Evolutionary conservation across 192 early-diverging fungal genomes (phyloP), one percentile per base, ranked within the genome.

Genomic region (Podila minutissima): DNA sequence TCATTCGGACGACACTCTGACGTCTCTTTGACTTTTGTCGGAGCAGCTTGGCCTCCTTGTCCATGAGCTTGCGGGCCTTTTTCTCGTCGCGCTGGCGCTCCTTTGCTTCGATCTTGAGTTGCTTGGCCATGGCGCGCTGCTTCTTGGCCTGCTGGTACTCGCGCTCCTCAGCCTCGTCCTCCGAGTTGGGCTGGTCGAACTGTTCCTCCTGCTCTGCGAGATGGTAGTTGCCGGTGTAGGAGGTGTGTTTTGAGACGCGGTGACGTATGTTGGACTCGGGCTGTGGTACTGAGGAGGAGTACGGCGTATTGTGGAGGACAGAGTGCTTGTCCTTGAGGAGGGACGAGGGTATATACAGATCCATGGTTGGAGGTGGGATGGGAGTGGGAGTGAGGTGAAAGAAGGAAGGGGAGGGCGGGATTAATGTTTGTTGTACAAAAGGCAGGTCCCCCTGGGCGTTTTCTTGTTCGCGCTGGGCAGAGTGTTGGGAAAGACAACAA

Each of bases 101-200:
- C 17, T 61, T 61, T 32, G 31, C 26, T 31, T 61, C 59, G 28
- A 5, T 61, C 59, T 61, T 61, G 59, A 61, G 59, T 11, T 61
- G 59, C 29, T 61, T 61, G 26, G 26, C 19, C 31, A 19, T 28
- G 26, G 26, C 15, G 20, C 59, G 59, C 26, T 24, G 24, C 12
- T 33, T 20, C 26, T 61, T 61, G 22, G 59, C 59, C 31, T 61
- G 22, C 15, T 61, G 59, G 31, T 61, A 61, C 31, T 61, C 59
- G 11, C 59, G 59, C 26, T 61, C 59, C 26, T 61, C 59, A 31
- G 59, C 59, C 26, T 61, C 59, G 12, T 61, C 59, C 26, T 61
- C 59, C 17, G 59, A 17, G 29, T 61, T 61, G 59, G 59, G 59
- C 24, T 61, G 59, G 29, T 31, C 31, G 5, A 61, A 61, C 5